These are phyloP conservation scores for Apocynum venetum DNA, from an alignment of 257 asterid genomes.

Conservation along the genomic window DNA sequence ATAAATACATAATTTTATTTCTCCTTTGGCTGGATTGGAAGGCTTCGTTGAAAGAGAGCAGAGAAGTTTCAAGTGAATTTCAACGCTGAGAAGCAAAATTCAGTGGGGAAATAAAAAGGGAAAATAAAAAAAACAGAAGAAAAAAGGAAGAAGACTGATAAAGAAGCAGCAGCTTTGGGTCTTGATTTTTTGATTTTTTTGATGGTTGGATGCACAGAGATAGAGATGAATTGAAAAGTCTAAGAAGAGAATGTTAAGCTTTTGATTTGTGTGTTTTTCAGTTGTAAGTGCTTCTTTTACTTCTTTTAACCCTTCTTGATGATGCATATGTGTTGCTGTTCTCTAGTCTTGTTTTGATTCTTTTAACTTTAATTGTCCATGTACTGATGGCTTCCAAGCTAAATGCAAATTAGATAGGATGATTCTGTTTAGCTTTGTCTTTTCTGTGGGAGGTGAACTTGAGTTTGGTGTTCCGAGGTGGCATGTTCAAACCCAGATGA, in stretches of 20 bases:
- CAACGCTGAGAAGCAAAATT: background rate
- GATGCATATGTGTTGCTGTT: background rate
- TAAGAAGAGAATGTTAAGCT: background rate
- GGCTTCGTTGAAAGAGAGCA: background rate
- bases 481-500: background rate
- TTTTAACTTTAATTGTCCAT: background rate
- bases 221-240: background rate
- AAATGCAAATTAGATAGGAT: background rate
- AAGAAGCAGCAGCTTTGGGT: background rate
- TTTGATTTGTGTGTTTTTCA: background rate
- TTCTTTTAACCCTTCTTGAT: background rate
- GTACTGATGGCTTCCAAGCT: background rate
- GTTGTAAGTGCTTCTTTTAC: conserved; percentile 1
- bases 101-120: background rate
- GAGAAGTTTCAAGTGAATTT: background rate
- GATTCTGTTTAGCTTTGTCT: background rate
- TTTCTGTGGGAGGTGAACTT: background rate
- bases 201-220: background rate
- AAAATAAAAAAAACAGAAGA: background rate
- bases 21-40: background rate
- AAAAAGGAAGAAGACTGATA: background rate
- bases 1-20: background rate
- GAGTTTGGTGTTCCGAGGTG: background rate
- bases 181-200: background rate
- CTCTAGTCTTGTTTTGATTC: background rate